Base-by-base conservation (phyloP, 78 protist genomes). In the Polysphondylium violaceum region DNA sequence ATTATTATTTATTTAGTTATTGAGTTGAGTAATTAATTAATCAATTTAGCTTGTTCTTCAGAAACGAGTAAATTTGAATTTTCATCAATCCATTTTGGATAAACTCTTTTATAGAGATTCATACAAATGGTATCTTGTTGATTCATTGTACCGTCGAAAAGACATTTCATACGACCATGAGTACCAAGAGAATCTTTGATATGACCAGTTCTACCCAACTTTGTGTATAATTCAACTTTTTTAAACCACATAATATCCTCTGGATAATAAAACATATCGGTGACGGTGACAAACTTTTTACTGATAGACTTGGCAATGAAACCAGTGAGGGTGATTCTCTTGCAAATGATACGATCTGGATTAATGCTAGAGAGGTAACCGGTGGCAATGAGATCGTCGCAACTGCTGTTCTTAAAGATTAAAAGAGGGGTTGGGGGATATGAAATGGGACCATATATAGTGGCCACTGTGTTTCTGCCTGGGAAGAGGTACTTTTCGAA, bases 191-290 rank as follows among this genome's bases (percentile, higher is more conserved):
- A 65, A 72, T 95, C 97, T 36, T 50, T 64, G 55, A 99, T 99
- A 77, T 93, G 92, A 7, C 99, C 99, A 9, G 71, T 16, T 9
- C 98, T 78, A 16, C 99, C 99, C 27, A 75, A 2, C 75, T 97
- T 98, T 23, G 99, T 99, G 76, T 85, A 91, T 17, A 99, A 95
- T 89, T 98, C 99, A 36, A 98, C 93, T 3, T 98, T 98, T 79
- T 97, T 98, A 97, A 98, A 99, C 98, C 97, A 99, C 1, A 53
- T 50, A 47, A 99, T 93, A 76, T 99, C 99, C 17, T 97, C 99
- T 0, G 96, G 95, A 43, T 63, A 95, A 92, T 69, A 98, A 87
- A 99, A 99, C 99, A 99, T 98, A 76, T 56, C 96, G 19, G 99
- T 60, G 6, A 99, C 92, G 19, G 88, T 85, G 27, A 96, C 97